Evolutionary conservation across 2,329 filamentous ascomycete genomes (phyloP).

Genomic region (Colletotrichum tropicicola): DNA sequence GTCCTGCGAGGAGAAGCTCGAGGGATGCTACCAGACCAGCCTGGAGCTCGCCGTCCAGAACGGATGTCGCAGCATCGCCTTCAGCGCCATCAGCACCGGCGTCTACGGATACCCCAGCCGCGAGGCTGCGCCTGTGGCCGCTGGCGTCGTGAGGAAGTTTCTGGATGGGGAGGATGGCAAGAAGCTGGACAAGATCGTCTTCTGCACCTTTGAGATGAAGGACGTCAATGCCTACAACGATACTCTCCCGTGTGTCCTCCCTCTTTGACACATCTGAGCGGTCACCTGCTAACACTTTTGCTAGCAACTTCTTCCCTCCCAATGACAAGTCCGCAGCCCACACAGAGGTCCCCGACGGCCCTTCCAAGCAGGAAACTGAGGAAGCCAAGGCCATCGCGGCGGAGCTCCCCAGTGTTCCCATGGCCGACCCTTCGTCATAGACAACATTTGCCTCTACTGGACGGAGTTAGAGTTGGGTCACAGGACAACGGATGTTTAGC

Average conservation of each 20-base stretch:
- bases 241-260: slow-evolving; percentile 73
- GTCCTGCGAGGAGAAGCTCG: slow-evolving; percentile 57
- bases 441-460: background rate
- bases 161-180: slow-evolving; percentile 54
- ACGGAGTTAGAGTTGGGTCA: background rate
- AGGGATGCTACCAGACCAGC: slow-evolving; percentile 74
- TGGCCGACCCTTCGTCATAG: slow-evolving; percentile 37
- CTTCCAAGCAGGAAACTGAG: slow-evolving; percentile 34
- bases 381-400: slow-evolving; percentile 37
- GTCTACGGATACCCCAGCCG: slow-evolving; percentile 86
- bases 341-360: slow-evolving; percentile 30
- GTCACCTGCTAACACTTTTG: background rate
- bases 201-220: slow-evolving; percentile 84
- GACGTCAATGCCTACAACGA: slow-evolving; percentile 79
- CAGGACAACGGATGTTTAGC: too few relatives aligned
- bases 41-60: slow-evolving; percentile 77
- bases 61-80: slow-evolving; percentile 77
- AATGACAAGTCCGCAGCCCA: slow-evolving; percentile 17
- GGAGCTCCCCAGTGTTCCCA: slow-evolving; percentile 46
- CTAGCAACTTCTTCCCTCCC: slow-evolving; percentile 30
- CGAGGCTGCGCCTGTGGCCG: slow-evolving; percentile 77
- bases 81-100: slow-evolving; percentile 87
- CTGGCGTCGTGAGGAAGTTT: slow-evolving; percentile 65
- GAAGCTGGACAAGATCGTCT: slow-evolving; percentile 78
- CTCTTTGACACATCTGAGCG: too few relatives aligned